Conservation (phyloP, 2,329 filamentous ascomycete species). For the Beauveria australis region DNA sequence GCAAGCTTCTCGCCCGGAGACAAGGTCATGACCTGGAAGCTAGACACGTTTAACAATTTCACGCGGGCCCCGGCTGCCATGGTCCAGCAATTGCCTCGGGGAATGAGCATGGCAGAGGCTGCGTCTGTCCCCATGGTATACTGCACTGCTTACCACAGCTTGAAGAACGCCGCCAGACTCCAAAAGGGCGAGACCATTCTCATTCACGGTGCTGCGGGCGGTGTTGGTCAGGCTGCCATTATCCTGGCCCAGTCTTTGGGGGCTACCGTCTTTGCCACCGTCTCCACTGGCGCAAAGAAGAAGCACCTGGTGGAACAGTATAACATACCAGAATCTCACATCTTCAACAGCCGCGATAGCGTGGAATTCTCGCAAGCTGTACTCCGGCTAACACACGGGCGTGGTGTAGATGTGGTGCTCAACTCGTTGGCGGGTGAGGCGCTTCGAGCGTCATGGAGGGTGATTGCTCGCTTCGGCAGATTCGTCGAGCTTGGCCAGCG, state of each 20-base stretch:
- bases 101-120: conserved; percentile 19
- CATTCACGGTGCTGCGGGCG: conserved; percentile 28
- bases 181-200: conserved; percentile 21
- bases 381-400: neutral
- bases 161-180: conserved; percentile 19
- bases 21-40: conserved; percentile 19
- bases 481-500: neutral
- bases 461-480: neutral
- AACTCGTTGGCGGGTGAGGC: neutral
- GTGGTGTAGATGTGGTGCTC: neutral
- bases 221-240: conserved; percentile 30
- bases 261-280: conserved; percentile 30
- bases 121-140: conserved; percentile 21
- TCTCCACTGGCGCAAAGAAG: conserved; percentile 21
- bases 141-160: conserved; percentile 20
- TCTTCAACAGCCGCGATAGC: conserved; percentile 24
- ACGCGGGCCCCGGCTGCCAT: conserved; percentile 20
- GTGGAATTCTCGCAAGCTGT: conserved; percentile 21
- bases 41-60: conserved; percentile 19
- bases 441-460: neutral
- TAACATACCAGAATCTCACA: conserved; percentile 24
- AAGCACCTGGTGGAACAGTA: conserved; percentile 20
- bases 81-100: conserved; percentile 20
- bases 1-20: conserved; percentile 22
- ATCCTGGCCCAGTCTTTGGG: conserved; percentile 26